Conservation (phyloP, 2,329 filamentous ascomycete species). For the Penicillium fuscoglaucum region DNA sequence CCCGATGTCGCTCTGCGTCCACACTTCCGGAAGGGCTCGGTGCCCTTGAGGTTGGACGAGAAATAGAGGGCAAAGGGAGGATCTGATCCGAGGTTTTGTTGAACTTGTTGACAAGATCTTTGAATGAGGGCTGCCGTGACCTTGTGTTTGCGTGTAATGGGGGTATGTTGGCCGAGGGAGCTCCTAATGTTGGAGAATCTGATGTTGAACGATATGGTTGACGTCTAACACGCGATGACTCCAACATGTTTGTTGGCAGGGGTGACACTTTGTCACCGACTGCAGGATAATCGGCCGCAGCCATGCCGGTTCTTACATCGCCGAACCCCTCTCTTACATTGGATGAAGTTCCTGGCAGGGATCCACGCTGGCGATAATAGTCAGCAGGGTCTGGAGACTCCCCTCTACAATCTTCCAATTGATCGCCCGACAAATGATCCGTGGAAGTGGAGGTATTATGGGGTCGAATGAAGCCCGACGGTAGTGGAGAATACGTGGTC, state of each 20-base stretch:
- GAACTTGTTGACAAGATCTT: slow-evolving; percentile 76
- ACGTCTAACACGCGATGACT: slow-evolving; percentile 23
- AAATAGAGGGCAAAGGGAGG: slow-evolving; percentile 43
- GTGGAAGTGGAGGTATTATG: slow-evolving; percentile 14
- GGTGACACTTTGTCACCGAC: slow-evolving; percentile 26
- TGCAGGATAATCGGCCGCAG: slow-evolving; percentile 19
- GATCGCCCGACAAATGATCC: slow-evolving; percentile 24
- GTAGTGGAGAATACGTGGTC: slow-evolving; percentile 30
- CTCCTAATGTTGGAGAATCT: slow-evolving; percentile 28
- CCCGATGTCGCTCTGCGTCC: slow-evolving; percentile 31
- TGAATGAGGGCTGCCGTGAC: slow-evolving; percentile 67
- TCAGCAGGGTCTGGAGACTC: slow-evolving; percentile 51
- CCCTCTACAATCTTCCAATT: slow-evolving; percentile 14
- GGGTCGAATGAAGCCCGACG: slow-evolving; percentile 22
- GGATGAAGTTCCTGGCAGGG: slow-evolving; percentile 32
- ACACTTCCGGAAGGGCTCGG: slow-evolving; percentile 36
- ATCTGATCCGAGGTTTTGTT: slow-evolving; percentile 60
- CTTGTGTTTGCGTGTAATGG: slow-evolving; percentile 20
- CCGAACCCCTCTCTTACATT: slow-evolving; percentile 26
- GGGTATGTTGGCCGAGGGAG: slow-evolving; percentile 17
- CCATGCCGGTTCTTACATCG: slow-evolving; percentile 22
- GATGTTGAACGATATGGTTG: slow-evolving; percentile 36
- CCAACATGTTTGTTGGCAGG: slow-evolving; percentile 29
- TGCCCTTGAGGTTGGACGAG: slow-evolving; percentile 36
- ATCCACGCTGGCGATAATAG: slow-evolving; percentile 50